Conservation (phyloP, 2,329 filamentous ascomycete genomes). For the Fusarium sambucinum region DNA sequence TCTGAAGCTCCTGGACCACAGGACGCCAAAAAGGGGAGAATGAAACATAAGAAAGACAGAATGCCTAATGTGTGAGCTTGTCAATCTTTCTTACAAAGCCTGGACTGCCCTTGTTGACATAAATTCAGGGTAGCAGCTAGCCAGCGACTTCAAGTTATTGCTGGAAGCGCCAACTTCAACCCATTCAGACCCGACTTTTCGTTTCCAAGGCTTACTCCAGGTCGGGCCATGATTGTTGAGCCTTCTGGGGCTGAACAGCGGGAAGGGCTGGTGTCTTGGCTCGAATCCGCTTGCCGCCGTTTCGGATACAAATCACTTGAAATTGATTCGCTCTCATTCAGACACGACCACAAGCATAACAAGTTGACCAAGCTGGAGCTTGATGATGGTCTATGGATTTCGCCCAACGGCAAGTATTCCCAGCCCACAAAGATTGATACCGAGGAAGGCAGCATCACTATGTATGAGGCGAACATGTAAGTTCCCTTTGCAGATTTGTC, state of each 20-base stretch:
- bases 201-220: background rate
- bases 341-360: conserved; percentile 6
- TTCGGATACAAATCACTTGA: conserved; percentile 44
- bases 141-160: conserved; percentile 37
- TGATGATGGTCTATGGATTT: background rate
- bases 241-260: background rate
- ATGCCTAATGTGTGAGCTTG: conserved; percentile 20
- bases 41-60: conserved; percentile 10
- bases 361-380: background rate
- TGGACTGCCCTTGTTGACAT: conserved; percentile 2
- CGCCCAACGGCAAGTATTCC: background rate
- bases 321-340: conserved; percentile 42
- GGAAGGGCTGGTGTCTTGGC: conserved; percentile 20
- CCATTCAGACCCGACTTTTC: conserved; percentile 1
- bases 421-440: background rate
- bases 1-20: conserved; percentile 8
- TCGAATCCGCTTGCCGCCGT: conserved; percentile 33
- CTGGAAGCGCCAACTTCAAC: conserved; percentile 26
- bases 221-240: conserved; percentile 22
- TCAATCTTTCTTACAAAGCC: background rate
- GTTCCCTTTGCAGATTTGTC: background rate
- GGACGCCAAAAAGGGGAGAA: conserved; percentile 1
- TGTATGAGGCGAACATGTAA: conserved; percentile 43
- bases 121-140: conserved; percentile 20
- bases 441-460: conserved; percentile 29